Evolutionary conservation across 2,329 filamentous ascomycete species (phyloP).

Genomic region (Beauveria asiatica): DNA sequence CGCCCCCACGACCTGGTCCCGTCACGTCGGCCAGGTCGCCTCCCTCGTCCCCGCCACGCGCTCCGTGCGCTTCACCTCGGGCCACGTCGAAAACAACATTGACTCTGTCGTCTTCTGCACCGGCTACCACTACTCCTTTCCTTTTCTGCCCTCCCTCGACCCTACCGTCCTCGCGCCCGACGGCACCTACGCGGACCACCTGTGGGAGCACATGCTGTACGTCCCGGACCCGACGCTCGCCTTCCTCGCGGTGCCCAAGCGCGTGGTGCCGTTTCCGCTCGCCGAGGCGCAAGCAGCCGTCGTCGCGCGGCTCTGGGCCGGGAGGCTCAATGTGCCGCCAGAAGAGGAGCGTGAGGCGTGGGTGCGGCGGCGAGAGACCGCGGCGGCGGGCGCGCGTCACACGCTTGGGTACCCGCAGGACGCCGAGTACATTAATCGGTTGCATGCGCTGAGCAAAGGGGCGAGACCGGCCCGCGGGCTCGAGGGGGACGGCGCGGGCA

Average conservation of each 20-base stretch:
- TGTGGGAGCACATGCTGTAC: constrained; percentile 65
- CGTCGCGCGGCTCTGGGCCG: constrained; percentile 58
- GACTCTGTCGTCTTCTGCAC: constrained; percentile 78
- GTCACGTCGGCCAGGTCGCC: constrained; percentile 35
- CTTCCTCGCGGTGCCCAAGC: constrained; percentile 57
- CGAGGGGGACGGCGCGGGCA: constrained; percentile 29
- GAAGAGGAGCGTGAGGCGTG: constrained; percentile 49
- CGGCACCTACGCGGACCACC: constrained; percentile 56
- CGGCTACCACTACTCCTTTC: constrained; percentile 75
- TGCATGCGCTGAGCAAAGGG: constrained; percentile 39
- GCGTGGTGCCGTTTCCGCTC: constrained; percentile 64
- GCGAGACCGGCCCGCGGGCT: constrained; percentile 23
- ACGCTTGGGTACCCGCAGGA: constrained; percentile 42
- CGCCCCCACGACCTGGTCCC: constrained; percentile 23
- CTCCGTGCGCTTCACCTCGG: constrained; percentile 54
- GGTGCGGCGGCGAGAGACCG: constrained; percentile 38
- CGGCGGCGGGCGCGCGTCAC: constrained; percentile 30
- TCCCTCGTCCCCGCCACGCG: constrained; percentile 35
- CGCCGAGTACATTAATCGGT: constrained; percentile 49
- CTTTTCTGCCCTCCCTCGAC: constrained; percentile 47
- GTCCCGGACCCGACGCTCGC: constrained; percentile 55
- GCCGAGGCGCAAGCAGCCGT: constrained; percentile 61
- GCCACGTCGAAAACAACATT: constrained; percentile 52
- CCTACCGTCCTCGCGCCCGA: constrained; percentile 47
- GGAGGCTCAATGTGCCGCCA: constrained; percentile 48